phyloP scores from a whole-genome alignment of 2,329 filamentous ascomycete genomes.

The Penicillium brasilianum region DNA sequence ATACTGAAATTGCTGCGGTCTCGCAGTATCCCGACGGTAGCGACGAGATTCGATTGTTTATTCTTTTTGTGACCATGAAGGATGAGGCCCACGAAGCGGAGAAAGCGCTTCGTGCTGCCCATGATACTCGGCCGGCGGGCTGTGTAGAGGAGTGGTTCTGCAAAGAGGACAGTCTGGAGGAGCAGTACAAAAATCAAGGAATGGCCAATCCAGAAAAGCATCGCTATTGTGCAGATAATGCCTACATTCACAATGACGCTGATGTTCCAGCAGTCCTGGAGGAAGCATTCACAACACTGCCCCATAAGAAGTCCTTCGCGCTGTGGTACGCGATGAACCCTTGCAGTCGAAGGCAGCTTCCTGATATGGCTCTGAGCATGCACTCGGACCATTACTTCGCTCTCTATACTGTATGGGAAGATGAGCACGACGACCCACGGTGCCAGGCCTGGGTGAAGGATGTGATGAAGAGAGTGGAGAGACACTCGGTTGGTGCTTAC shows the following conservation, averaged over 20 bases:
- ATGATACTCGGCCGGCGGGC: conserved; percentile 46
- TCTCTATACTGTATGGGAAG: conserved; percentile 58
- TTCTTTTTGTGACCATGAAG: conserved; percentile 29
- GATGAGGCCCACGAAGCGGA: conserved; percentile 17
- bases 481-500: conserved; percentile 56
- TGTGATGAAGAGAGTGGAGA: conserved; percentile 48
- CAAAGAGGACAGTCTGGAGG: conserved; percentile 31
- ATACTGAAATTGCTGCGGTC: conserved; percentile 36
- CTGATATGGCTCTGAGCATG: conserved; percentile 61
- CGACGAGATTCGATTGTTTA: conserved; percentile 32
- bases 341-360: conserved; percentile 47
- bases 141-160: conserved; percentile 47
- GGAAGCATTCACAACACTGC: conserved; percentile 55
- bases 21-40: conserved; percentile 41
- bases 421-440: conserved; percentile 51
- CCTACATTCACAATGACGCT: conserved; percentile 55
- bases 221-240: conserved; percentile 59
- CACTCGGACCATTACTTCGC: conserved; percentile 64
- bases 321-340: conserved; percentile 61
- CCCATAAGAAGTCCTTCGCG: conserved; percentile 51
- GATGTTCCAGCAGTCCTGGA: conserved; percentile 54
- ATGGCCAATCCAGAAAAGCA: conserved; percentile 55
- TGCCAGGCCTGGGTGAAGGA: conserved; percentile 54
- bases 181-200: conserved; percentile 50
- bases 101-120: conserved; percentile 19